These are phyloP conservation scores for Fraxinus baroniana DNA, from an alignment of 305 asterid species.

Conservation along the genomic window DNA sequence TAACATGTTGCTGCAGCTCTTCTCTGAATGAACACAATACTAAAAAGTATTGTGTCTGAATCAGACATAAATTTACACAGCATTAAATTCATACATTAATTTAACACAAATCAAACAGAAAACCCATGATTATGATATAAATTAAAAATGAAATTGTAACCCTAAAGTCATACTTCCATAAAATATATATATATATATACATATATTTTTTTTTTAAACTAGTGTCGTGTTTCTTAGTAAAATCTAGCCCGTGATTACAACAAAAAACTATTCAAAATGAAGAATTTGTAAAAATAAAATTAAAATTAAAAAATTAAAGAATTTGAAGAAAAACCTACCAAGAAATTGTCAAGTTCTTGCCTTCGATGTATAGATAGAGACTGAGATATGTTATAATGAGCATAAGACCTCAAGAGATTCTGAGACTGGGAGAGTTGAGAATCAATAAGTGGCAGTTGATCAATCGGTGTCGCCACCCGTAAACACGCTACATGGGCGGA, in stretches of 20 bases:
- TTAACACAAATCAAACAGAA: not conserved
- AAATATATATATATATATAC: too few relatives aligned
- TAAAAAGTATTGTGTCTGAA: conserved; percentile 82
- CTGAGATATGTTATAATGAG: conserved; percentile 36
- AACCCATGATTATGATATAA: not conserved
- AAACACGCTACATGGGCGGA: conserved; percentile 97
- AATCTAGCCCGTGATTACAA: not conserved
- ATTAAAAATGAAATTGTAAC: not conserved
- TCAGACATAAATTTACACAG: not conserved
- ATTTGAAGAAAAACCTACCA: conserved; percentile 45
- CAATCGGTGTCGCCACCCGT: conserved; percentile 95
- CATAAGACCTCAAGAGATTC: conserved; percentile 67
- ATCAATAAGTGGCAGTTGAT: conserved; percentile 84
- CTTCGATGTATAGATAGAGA: conserved; percentile 58
- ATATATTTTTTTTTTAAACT: not conserved
- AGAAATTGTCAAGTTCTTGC: conserved; percentile 83
- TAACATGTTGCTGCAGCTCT: conserved; percentile 95
- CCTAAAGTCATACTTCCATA: not conserved
- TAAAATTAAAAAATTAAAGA: not conserved
- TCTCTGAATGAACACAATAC: conserved; percentile 89
- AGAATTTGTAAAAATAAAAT: not conserved
- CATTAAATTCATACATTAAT: not conserved
- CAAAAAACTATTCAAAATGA: not conserved
- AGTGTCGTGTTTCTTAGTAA: not conserved
- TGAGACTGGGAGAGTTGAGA: conserved; percentile 85